Conservation (phyloP, 495 filamentous ascomycete species). For the Penicillium crystallinum region DNA sequence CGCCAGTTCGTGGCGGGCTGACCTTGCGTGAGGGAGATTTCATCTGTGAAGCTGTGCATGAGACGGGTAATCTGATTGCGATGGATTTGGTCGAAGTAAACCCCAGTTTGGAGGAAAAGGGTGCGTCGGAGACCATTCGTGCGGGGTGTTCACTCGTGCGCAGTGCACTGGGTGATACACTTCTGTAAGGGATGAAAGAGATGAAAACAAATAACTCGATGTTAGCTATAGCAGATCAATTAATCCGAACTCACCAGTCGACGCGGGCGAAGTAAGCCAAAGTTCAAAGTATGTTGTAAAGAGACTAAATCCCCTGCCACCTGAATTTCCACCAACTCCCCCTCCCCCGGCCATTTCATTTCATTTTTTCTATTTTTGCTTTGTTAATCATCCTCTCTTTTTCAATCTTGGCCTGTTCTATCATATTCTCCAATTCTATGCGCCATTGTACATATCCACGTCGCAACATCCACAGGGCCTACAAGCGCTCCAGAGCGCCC, state of each 20-base stretch:
- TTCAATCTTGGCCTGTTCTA: background rate
- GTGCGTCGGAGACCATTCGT: constrained; percentile 81
- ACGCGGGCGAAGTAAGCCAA: no score
- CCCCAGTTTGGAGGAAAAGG: constrained; percentile 70
- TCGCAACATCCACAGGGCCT: background rate
- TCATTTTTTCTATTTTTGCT: background rate
- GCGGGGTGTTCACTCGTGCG: constrained; percentile 86
- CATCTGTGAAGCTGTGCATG: constrained; percentile 94
- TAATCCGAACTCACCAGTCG: background rate
- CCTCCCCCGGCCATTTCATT: constrained; percentile 4
- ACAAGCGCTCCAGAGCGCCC: constrained; percentile 16
- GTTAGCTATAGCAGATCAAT: background rate
- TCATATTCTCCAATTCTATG: background rate
- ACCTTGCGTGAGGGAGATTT: constrained; percentile 95
- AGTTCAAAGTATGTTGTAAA: no score
- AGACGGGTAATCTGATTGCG: constrained; percentile 84
- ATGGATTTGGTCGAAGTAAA: constrained; percentile 98
- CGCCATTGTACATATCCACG: constrained; percentile 1
- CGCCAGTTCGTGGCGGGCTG: constrained; percentile 89
- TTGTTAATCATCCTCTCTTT: background rate
- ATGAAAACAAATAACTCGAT: constrained; percentile 1
- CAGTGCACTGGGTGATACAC: constrained; percentile 85
- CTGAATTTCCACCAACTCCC: constrained; percentile 22
- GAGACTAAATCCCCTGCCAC: constrained; percentile 27
- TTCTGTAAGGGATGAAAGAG: constrained; percentile 51